Evolutionary conservation across 768 basidiomycete genomes (phyloP).

Genomic region (Omphalotus guepiniiformis): DNA sequence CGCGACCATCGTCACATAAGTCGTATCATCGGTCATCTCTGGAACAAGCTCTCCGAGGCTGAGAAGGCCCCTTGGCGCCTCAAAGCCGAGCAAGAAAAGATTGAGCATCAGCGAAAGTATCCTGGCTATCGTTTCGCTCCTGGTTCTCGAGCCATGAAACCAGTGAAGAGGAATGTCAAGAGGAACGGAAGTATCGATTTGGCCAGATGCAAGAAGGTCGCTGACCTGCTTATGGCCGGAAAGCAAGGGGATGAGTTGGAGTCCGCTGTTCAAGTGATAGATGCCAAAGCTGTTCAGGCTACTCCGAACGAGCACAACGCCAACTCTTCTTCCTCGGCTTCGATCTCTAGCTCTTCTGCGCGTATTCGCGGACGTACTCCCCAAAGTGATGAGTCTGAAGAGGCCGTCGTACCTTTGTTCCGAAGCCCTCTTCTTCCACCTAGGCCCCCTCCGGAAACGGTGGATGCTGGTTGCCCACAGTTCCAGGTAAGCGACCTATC

Average conservation of each 20-base stretch:
- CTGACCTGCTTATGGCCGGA: constrained; percentile 45
- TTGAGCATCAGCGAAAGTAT: constrained; percentile 41
- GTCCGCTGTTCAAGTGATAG: constrained; percentile 36
- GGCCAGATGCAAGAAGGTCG: constrained; percentile 45
- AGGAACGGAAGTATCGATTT: constrained; percentile 46
- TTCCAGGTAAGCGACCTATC: background rate
- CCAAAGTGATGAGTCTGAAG: background rate
- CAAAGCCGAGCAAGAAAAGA: constrained; percentile 49
- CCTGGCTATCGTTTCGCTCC: constrained; percentile 57
- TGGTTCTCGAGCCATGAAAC: constrained; percentile 35
- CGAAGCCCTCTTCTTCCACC: constrained; percentile 28
- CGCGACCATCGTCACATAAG: constrained; percentile 57
- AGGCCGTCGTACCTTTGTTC: constrained; percentile 19
- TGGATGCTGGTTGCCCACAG: too few relatives aligned
- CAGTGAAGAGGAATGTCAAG: constrained; percentile 47
- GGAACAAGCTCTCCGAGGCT: constrained; percentile 46
- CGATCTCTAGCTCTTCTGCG: background rate
- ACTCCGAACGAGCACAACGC: constrained; percentile 5
- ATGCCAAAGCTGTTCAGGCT: constrained; percentile 1
- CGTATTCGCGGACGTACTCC: constrained; percentile 1
- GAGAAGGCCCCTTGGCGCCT: constrained; percentile 49
- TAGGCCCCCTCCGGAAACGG: background rate
- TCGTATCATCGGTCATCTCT: constrained; percentile 49
- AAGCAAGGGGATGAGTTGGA: constrained; percentile 47
- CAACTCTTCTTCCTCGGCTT: background rate